Evolutionary conservation across 768 basidiomycete genomes (phyloP).

Genomic region (Boletus rubescentipes): DNA sequence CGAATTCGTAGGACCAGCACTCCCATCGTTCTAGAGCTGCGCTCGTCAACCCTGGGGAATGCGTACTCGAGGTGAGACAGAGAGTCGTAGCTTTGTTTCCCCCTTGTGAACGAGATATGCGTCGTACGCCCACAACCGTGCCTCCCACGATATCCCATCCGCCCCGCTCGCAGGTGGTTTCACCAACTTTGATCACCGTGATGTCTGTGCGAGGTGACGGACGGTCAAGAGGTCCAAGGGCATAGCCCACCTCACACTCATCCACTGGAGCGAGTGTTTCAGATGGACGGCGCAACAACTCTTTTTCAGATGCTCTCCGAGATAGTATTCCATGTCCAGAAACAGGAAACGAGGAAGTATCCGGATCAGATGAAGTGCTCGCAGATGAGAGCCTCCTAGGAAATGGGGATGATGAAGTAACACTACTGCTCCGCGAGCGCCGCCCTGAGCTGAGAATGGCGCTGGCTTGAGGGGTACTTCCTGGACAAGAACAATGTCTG

Average conservation of each 20-base stretch:
- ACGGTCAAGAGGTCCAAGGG: constrained; percentile 37
- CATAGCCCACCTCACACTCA: constrained; percentile 27
- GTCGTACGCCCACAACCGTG: constrained; percentile 67
- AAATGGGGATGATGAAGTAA: constrained; percentile 45
- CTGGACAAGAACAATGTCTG: constrained; percentile 67
- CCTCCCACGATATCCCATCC: constrained; percentile 66
- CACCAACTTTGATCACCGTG: constrained; percentile 51
- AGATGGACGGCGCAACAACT: constrained; percentile 47
- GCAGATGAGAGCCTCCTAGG: constrained; percentile 48
- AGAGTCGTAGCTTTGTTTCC: constrained; percentile 25
- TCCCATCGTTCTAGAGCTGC: constrained; percentile 82
- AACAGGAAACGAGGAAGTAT: constrained; percentile 66
- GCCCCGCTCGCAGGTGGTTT: constrained; percentile 70
- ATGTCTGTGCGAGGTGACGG: constrained; percentile 45
- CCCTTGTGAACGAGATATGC: constrained; percentile 51
- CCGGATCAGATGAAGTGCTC: constrained; percentile 35
- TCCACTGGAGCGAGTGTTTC: constrained; percentile 43
- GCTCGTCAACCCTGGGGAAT: constrained; percentile 48
- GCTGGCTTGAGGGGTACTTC: constrained; percentile 44
- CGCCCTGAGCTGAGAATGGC: constrained; percentile 48
- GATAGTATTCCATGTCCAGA: constrained; percentile 80
- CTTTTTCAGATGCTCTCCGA: constrained; percentile 71
- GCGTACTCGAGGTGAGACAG: constrained; percentile 12
- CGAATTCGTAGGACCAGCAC: constrained; percentile 73
- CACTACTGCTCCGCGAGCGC: constrained; percentile 66